phyloP scores from a whole-genome alignment of 768 basidiomycete species.

The Lactifluus pinguis region DNA sequence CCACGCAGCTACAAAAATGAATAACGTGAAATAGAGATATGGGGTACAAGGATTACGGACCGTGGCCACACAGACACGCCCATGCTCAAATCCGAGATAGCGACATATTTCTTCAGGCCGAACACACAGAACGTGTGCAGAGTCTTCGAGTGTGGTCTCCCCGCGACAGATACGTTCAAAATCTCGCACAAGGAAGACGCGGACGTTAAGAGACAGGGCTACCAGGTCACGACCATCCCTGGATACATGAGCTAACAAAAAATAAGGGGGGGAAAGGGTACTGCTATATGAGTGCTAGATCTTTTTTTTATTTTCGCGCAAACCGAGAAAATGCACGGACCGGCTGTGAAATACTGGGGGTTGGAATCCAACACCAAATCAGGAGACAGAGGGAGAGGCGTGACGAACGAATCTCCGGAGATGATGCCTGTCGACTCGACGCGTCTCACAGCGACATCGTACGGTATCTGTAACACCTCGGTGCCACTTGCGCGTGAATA shows the following conservation, averaged over 20 bases:
- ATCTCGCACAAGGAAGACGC: constrained; percentile 28
- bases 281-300: background rate
- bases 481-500: constrained; percentile 42
- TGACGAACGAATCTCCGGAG: constrained; percentile 3
- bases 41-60: background rate
- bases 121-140: background rate
- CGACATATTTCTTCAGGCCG: background rate
- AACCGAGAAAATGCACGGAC: background rate
- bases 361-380: background rate
- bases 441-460: background rate
- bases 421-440: background rate
- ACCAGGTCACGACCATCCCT: constrained; percentile 29
- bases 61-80: constrained; percentile 14
- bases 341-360: background rate
- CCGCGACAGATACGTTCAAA: constrained; percentile 25
- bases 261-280: background rate
- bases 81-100: constrained; percentile 18
- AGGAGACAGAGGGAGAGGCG: background rate
- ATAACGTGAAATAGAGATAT: background rate
- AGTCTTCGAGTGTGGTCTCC: background rate
- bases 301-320: background rate
- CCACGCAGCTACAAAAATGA: background rate
- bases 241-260: constrained; percentile 29
- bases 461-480: constrained; percentile 32
- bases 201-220: constrained; percentile 19